Conservation (phyloP, 305 asterid genomes). For the Fraxinus paxiana region DNA sequence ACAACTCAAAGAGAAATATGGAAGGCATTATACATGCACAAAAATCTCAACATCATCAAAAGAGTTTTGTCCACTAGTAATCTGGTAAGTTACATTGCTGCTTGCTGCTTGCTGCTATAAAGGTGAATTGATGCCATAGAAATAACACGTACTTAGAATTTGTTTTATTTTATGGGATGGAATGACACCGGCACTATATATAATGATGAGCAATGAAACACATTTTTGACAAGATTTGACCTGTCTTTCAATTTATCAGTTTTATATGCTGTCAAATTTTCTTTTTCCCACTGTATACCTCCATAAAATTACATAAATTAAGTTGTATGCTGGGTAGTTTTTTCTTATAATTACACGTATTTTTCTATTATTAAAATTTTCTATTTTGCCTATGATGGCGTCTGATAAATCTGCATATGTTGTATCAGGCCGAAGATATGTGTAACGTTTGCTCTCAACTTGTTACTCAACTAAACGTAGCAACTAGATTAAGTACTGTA, state of each 20-base stretch:
- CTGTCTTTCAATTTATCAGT: neutral
- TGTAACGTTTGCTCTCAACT: conserved; percentile 30
- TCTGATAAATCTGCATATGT: neutral
- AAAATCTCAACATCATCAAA: conserved; percentile 36
- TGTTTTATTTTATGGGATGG: neutral
- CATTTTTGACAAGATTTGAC: neutral
- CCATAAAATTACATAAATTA: neutral
- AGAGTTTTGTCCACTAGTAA: conserved; percentile 29
- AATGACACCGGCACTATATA: neutral
- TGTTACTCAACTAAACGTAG: conserved; percentile 20
- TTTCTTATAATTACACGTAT: neutral
- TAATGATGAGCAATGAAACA: neutral
- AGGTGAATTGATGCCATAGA: neutral
- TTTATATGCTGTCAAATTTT: neutral
- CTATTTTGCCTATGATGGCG: neutral
- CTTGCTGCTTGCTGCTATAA: neutral
- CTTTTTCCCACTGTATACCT: neutral
- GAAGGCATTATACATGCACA: conserved; percentile 38
- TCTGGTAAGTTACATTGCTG: conserved; percentile 33
- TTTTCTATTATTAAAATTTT: neutral
- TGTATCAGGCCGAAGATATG: conserved; percentile 29
- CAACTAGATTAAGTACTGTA: conserved; percentile 8
- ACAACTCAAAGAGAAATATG: conserved; percentile 46
- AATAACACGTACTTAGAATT: neutral
- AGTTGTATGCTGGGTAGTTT: neutral